A percentile compares a stretch with the other conserved stretches of the same genome.
These are phyloP conservation scores for Plasmodium billcollinsi DNA, from an alignment of 169 alveolate genomes.

Conservation along the genomic window DNA sequence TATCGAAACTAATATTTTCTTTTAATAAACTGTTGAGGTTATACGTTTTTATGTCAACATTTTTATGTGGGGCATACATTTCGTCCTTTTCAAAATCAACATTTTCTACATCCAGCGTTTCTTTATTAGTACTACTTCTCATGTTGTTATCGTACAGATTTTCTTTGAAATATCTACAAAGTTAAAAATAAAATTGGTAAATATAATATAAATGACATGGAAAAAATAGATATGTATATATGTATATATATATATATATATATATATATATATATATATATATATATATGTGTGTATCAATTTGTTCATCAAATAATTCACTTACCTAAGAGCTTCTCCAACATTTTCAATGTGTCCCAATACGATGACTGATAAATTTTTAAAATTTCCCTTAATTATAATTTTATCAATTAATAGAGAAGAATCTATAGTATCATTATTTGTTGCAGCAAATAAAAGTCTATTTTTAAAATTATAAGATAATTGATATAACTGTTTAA, in stretches of 20 bases:
- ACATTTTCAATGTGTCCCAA: constrained; percentile 58
- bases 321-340: constrained; percentile 42
- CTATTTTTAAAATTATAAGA: constrained; percentile 72
- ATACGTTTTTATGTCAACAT: constrained; percentile 52
- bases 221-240: neutral
- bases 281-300: no score
- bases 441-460: constrained; percentile 25
- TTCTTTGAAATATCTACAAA: constrained; percentile 58
- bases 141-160: constrained; percentile 31
- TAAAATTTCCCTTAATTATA: constrained; percentile 58
- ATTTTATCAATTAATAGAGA: constrained; percentile 51
- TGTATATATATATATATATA: neutral
- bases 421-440: constrained; percentile 29
- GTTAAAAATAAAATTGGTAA: neutral
- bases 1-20: constrained; percentile 10
- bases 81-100: constrained; percentile 61
- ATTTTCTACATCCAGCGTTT: constrained; percentile 67
- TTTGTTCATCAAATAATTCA: no score
- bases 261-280: neutral
- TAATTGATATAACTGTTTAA: constrained; percentile 29
- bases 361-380: constrained; percentile 45
- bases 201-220: neutral
- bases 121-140: constrained; percentile 35
- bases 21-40: constrained; percentile 36
- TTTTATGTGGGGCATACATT: constrained; percentile 36